Evolutionary conservation across 768 basidiomycete species (phyloP), one percentile per base, ranked within the genome.

Genomic region (Cubamyces lactineus): DNA sequence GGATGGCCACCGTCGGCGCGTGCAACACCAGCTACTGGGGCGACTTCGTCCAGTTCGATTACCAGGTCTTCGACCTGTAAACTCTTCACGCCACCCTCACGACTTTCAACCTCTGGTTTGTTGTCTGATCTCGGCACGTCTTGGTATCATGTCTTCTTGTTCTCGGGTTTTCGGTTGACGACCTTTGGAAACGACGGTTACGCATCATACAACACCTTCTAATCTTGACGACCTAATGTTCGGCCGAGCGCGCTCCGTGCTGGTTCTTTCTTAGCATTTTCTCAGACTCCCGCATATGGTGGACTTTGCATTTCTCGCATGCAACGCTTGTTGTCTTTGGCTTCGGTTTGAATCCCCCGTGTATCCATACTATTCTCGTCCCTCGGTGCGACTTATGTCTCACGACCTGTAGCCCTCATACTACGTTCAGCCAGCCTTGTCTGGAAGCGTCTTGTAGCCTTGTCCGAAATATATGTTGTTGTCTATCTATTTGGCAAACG

Each of bases 1-100:
- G 82, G 52, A 70, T 79, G 61, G 80, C 79, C 2, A 65, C 80
- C 40, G 73, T 81, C 30, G 86, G 84, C 54, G 85, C 86, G 15
- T 92, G 90, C 69, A 78, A 76, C 59, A 81, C 85, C 24, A 77
- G 71, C 52, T 89, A 89, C 75, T 92, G 90, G 89, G 91, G 91
- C 21, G 66, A 74, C 11, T 73, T 67, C 17, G 84, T 87, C 26
- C 76, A 76, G 39, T 93, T 86, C 69, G 91, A 92, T 75, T 92
- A 91, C 73, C 89, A 92, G 72, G 75, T 85, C 53, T 89, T 68
- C 70, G 64, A 65, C 59, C 70, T 74, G 51, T 74, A 63, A 47
- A 23, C 48, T 26, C 56, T 19, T 21, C 50, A 17, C 24, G 21
- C 42, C 16, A 30, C 45, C 23, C 38, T 19, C 41, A 17, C 42